A percentile compares a stretch with the other conserved stretches of the same genome.
phyloP scores from a whole-genome alignment of 2,329 filamentous ascomycete species.

The Penicillium sp. region DNA sequence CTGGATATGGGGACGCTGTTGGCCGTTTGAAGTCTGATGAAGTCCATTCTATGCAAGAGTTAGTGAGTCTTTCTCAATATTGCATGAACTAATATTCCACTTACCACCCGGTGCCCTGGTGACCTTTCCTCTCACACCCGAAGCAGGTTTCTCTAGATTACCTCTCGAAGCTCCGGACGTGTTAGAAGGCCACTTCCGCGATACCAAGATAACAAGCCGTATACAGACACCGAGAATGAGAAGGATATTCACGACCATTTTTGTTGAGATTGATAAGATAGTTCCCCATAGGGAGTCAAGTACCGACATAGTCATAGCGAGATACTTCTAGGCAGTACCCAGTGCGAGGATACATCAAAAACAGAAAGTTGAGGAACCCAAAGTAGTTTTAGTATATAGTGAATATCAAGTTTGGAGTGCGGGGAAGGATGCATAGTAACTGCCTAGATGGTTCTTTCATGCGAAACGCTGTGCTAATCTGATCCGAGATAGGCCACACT shows the following conservation, averaged over 20 bases:
- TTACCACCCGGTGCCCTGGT: constrained; percentile 50
- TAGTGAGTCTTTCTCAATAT: background rate
- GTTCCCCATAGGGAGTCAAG: background rate
- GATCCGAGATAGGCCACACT: constrained; percentile 23
- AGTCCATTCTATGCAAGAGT: constrained; percentile 49
- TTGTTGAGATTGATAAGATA: constrained; percentile 4
- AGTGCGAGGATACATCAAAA: background rate
- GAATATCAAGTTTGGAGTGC: background rate
- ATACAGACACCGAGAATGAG: constrained; percentile 25
- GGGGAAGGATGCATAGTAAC: background rate
- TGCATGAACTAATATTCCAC: background rate
- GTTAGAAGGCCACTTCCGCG: constrained; percentile 27
- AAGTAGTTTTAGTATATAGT: background rate
- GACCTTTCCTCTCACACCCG: constrained; percentile 27
- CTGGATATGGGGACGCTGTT: constrained; percentile 58
- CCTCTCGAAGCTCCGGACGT: constrained; percentile 32
- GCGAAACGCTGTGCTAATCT: constrained; percentile 26
- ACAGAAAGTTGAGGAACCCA: background rate
- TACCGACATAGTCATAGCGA: background rate
- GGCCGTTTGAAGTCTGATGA: constrained; percentile 61
- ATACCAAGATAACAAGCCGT: constrained; percentile 29
- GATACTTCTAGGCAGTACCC: background rate
- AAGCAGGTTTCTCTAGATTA: constrained; percentile 47
- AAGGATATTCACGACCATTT: constrained; percentile 17
- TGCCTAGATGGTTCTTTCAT: background rate